Evolutionary conservation across 1,139 yeast genomes (phyloP).

Genomic region (Zygoascus meyerae): DNA sequence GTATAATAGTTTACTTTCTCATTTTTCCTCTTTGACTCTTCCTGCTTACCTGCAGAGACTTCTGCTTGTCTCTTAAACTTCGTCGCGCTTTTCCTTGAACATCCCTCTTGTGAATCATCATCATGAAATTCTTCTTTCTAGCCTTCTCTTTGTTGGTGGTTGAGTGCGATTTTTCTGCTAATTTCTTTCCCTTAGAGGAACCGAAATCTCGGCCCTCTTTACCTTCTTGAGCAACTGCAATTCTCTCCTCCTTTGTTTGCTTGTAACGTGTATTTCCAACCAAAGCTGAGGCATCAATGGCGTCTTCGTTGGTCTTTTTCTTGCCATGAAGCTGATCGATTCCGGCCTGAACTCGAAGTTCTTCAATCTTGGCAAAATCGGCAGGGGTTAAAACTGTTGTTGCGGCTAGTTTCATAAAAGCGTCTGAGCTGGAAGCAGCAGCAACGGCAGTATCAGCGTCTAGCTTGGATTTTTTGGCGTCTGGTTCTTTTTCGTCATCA

Average conservation of each 20-base stretch:
- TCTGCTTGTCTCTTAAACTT: slow-evolving; percentile 87
- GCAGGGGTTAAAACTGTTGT: slow-evolving; percentile 89
- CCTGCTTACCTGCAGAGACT: slow-evolving; percentile 43
- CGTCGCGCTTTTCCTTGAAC: slow-evolving; percentile 92
- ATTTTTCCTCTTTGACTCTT: slow-evolving; percentile 72
- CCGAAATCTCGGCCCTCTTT: slow-evolving; percentile 92
- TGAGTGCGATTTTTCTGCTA: slow-evolving; percentile 60
- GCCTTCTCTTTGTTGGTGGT: slow-evolving; percentile 96
- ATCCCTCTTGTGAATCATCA: slow-evolving; percentile 93
- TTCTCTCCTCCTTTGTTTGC: slow-evolving; percentile 81
- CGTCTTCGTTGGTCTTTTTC: slow-evolving; percentile 58
- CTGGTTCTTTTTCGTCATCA: slow-evolving; percentile 32
- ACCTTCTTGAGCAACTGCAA: slow-evolving; percentile 84
- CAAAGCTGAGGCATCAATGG: slow-evolving; percentile 70
- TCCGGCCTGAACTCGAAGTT: slow-evolving; percentile 78
- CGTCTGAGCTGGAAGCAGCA: slow-evolving; percentile 39
- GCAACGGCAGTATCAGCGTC: slow-evolving; percentile 20
- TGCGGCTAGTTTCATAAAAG: slow-evolving; percentile 44
- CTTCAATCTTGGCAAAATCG: slow-evolving; percentile 91
- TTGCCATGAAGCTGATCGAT: slow-evolving; percentile 66
- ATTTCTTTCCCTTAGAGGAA: slow-evolving; percentile 74
- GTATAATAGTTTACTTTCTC: not conserved
- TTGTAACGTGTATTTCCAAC: slow-evolving; percentile 84
- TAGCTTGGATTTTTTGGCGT: slow-evolving; percentile 24
- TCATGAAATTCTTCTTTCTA: slow-evolving; percentile 95